Base-by-base conservation (phyloP, 768 basidiomycete genomes). In the Amanita pseudoporphyria region DNA sequence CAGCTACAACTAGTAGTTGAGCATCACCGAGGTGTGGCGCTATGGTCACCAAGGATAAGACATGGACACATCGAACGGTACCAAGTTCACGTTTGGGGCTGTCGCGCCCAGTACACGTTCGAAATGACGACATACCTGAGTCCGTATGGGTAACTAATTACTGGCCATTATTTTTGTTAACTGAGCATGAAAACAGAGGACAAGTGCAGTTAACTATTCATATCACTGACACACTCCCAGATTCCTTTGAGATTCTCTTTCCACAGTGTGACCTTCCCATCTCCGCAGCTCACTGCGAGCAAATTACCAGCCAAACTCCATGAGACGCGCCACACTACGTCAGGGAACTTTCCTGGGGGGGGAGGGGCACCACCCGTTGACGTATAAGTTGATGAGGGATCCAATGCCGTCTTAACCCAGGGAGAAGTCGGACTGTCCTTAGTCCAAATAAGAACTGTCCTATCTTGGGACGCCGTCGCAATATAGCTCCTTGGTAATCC, bases 261-360 rank as follows among this genome's bases (percentile, higher is more conserved):
- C 95, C 96, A 99, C 44, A 97, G 71, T 6, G 88, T 92, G 18
- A 99, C 95, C 67, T 96, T 97, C 10, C 96, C 95, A 61, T 99
- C 96, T 9, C 93, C 94, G 65, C 92, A 95, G 64, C 90, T 92
- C 38, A 98, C 96, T 0, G 94, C 94, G 40, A 99, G 74, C 45
- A 99, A 78, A 61, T 97, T 98, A 14, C 95, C 95, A 1, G 94
- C 90, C 21, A 97, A 76, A 56, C 90, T 94, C 96, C 96, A 99
- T 39, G 88, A 91, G 30, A 97, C 92, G n/a, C 94, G 79, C 96
- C 95, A 99, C 21, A 97, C 93, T 4, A 93, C 91, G 62, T 98
- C 95, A 1, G 91, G 89, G 71, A 98, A 98, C 63, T 87, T 92
- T 19, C 87, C 87, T 13, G 78, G 71, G 6, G 75, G 70, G 5